Base-by-base conservation (phyloP, 805 yeast species). In the Debaryomyces tyrocola region DNA sequence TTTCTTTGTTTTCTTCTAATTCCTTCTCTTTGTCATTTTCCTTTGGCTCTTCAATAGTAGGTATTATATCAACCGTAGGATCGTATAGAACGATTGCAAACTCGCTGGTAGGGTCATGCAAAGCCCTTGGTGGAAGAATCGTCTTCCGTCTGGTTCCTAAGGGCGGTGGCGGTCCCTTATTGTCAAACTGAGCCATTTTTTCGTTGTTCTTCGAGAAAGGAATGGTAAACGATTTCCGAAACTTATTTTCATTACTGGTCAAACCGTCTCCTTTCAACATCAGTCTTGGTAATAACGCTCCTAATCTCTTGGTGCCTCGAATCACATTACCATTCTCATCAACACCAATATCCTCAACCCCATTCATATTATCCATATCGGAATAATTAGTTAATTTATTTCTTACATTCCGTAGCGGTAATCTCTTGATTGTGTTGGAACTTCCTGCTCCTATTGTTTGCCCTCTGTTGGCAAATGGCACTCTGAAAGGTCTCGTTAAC, bases 21-120 rank as follows among this genome's bases (percentile, higher is more conserved):
- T 20, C 44, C 20, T 48, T 52, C 5, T 62, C 53, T 1, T 52
- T 43, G 1, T 54, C 37, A 15, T 49, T 55, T 38, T 41, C 42
- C 12, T 20, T 49, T 15, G 44, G 57, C 36, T 59, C 63, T 31
- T 62, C 62, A 3, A 48, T 46, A 21, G 55, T 58, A 3, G 74
- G 74, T 33, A 71, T 57, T 20, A 56, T 78, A 59, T 94, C 98
- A 2, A 92, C 84, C 0, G 98, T 88, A 0, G 99, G 99, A 64
- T 94, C 99, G 59, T 90, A 94, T 38, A 94, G 72, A 1, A 94
- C 97, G 45, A 94, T 89, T 2, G 99, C 97, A 57, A 88, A 84
- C 62, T 94, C 97, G 50, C 85, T 90, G 37, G 85, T 77, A 0
- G 99, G 99, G 67, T 94, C 99, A 62, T 92, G 95, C n/a, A 94